Conservation (phyloP, 2,329 filamentous ascomycete genomes). For the Fusarium neocosmosporiellum region DNA sequence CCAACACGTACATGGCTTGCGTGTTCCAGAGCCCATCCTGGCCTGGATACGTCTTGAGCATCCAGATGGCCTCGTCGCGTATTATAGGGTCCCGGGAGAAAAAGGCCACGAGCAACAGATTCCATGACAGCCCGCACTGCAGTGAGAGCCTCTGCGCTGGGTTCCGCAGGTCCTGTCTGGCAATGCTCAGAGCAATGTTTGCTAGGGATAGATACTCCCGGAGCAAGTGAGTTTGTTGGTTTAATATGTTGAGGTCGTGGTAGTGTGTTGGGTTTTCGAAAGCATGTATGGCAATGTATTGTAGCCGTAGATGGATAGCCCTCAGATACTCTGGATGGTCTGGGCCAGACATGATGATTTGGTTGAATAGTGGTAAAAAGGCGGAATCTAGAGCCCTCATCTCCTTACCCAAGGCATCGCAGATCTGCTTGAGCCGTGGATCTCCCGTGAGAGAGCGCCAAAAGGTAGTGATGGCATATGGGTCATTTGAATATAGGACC, state of each 20-base stretch:
- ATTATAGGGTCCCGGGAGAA: conserved; percentile 48
- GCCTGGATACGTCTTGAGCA: conserved; percentile 48
- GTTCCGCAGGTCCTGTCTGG: conserved; percentile 17
- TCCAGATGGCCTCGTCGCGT: conserved; percentile 47
- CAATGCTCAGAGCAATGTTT: conserved; percentile 36
- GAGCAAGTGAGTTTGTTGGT: conserved; percentile 39
- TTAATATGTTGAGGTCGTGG: conserved; percentile 33
- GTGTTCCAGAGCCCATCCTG: conserved; percentile 50
- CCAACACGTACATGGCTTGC: conserved; percentile 42
- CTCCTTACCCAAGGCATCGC: no score
- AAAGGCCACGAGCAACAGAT: conserved; percentile 38
- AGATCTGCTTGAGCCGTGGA: conserved; percentile 23
- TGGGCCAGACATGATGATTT: conserved; percentile 40
- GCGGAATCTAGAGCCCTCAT: conserved; percentile 42
- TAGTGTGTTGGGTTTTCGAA: conserved; percentile 46
- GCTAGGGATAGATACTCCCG: conserved; percentile 50
- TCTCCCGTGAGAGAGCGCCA: conserved; percentile 16
- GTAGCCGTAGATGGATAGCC: conserved; percentile 49
- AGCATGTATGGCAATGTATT: conserved; percentile 41
- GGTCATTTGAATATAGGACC: conserved; percentile 1
- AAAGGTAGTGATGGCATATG: conserved; percentile 8
- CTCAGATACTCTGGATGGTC: conserved; percentile 44
- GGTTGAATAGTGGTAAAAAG: conserved; percentile 49
- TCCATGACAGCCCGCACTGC: conserved; percentile 44
- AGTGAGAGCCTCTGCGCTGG: conserved; percentile 38